These are phyloP conservation scores for Vitis hybrid DNA, from an alignment of 177 flowering plant genomes.

Conservation along the genomic window DNA sequence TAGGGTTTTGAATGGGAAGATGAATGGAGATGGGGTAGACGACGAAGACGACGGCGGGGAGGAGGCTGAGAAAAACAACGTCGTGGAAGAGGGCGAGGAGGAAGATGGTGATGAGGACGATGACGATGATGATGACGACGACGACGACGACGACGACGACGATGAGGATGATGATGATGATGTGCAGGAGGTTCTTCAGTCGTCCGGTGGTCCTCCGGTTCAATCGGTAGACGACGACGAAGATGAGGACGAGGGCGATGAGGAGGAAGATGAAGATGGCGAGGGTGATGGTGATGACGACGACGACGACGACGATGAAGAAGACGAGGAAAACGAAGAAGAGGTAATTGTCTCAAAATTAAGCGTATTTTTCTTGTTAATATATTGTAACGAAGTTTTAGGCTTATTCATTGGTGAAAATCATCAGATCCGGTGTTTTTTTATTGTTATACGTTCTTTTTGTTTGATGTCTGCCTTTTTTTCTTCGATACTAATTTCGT, in stretches of 20 bases:
- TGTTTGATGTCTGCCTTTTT: not conserved
- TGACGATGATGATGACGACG: conserved; percentile 26
- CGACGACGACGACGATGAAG: conserved; percentile 44
- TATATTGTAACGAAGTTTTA: not conserved
- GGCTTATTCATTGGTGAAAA: not conserved
- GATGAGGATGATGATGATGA: conserved; percentile 34
- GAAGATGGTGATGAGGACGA: conserved; percentile 29
- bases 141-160: conserved; percentile 30
- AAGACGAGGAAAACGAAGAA: conserved; percentile 34
- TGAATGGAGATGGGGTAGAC: conserved; percentile 21
- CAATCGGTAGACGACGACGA: conserved; percentile 38
- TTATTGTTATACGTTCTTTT: not conserved
- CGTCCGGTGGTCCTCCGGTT: conserved; percentile 39
- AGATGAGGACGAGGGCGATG: conserved; percentile 39
- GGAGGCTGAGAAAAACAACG: conserved; percentile 12
- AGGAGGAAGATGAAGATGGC: conserved; percentile 30
- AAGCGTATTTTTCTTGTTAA: not conserved
- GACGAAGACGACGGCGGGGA: conserved; percentile 11
- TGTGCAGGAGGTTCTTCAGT: conserved; percentile 33
- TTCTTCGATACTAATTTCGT: no score
- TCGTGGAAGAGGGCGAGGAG: conserved; percentile 16
- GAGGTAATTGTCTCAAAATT: conserved; percentile 14
- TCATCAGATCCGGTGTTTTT: conserved; percentile 7
- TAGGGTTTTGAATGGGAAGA: conserved; percentile 25
- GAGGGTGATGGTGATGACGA: conserved; percentile 42